A percentile compares a stretch with the other conserved stretches of the same genome.
phyloP scores from a whole-genome alignment of 345 rosid species.

The Cardamine resedifolia region DNA sequence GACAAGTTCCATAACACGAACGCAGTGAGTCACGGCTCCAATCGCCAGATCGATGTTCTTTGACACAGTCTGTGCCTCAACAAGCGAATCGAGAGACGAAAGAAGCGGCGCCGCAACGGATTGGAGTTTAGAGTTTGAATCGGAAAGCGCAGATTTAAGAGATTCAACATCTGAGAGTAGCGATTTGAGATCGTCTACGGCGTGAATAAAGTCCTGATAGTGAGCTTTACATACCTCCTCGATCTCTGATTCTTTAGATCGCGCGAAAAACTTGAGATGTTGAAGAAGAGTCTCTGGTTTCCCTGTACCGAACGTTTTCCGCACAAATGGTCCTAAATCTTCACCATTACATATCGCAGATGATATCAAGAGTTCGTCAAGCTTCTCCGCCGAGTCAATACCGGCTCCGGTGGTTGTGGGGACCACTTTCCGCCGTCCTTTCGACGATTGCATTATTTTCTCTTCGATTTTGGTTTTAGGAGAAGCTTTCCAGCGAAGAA shows the following conservation, averaged over 20 bases:
- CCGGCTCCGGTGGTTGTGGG: conserved; percentile 49
- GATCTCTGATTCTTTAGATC: conserved; percentile 93
- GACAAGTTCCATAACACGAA: conserved; percentile 75
- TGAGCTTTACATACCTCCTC: conserved; percentile 98
- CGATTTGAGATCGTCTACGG: conserved; percentile 97
- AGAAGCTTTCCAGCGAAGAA: conserved; percentile 28
- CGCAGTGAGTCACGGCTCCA: conserved; percentile 50
- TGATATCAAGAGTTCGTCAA: conserved; percentile 78
- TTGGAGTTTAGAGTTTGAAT: conserved; percentile 85
- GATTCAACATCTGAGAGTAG: conserved; percentile 95
- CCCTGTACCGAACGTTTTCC: conserved; percentile 77
- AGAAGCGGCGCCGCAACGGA: conserved; percentile 82
- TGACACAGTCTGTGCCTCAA: conserved; percentile 71
- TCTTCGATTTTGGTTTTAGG: conserved; percentile 7
- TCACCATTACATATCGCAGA: conserved; percentile 93
- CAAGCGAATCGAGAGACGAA: conserved; percentile 64
- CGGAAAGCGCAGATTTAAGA: conserved; percentile 82
- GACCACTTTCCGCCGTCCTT: conserved; percentile 71
- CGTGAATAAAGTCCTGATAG: conserved; percentile 93
- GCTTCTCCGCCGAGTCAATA: conserved; percentile 77
- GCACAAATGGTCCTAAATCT: conserved; percentile 85
- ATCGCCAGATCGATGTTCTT: conserved; percentile 74
- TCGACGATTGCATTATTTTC: conserved; percentile 58
- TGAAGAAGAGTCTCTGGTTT: conserved; percentile 87
- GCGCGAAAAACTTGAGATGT: conserved; percentile 81